phyloP scores from a whole-genome alignment of 306 rosid species.

The Inga oerstediana region DNA sequence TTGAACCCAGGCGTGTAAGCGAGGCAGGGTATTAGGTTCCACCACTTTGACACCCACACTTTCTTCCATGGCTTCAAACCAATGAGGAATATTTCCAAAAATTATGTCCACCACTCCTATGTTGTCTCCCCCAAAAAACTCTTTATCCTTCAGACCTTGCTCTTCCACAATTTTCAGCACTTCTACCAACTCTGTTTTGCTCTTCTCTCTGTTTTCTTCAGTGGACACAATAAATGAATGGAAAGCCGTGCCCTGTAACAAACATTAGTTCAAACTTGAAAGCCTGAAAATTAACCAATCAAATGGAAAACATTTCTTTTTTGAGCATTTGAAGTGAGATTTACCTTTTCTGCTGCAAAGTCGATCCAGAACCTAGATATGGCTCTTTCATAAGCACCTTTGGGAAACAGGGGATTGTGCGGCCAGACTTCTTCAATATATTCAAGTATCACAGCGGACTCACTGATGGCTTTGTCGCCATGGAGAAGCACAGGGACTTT shows the following conservation, averaged over 20 bases:
- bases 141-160: not conserved
- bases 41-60: not conserved
- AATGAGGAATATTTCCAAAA: not conserved
- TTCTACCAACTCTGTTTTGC: slow-evolving; percentile 2
- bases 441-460: slow-evolving; percentile 34
- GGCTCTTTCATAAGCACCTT: slow-evolving; percentile 33
- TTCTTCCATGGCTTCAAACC: slow-evolving; percentile 6
- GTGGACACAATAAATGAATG: not conserved
- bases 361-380: slow-evolving; percentile 37
- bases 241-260: not conserved
- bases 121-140: not conserved
- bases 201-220: slow-evolving; percentile 32
- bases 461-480: slow-evolving; percentile 26
- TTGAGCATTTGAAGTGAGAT: not conserved
- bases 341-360: slow-evolving; percentile 32
- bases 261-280: not conserved
- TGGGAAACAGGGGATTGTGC: slow-evolving; percentile 31
- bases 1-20: not conserved
- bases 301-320: not conserved
- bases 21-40: not conserved
- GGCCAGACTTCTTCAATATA: slow-evolving; percentile 39
- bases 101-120: not conserved
- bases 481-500: slow-evolving; percentile 43
- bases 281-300: not conserved
- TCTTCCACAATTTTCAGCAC: slow-evolving; percentile 10